Evolutionary conservation across 495 filamentous ascomycete genomes (phyloP), one percentile per base, ranked within the genome.

Genomic region (Monascus purpureus): DNA sequence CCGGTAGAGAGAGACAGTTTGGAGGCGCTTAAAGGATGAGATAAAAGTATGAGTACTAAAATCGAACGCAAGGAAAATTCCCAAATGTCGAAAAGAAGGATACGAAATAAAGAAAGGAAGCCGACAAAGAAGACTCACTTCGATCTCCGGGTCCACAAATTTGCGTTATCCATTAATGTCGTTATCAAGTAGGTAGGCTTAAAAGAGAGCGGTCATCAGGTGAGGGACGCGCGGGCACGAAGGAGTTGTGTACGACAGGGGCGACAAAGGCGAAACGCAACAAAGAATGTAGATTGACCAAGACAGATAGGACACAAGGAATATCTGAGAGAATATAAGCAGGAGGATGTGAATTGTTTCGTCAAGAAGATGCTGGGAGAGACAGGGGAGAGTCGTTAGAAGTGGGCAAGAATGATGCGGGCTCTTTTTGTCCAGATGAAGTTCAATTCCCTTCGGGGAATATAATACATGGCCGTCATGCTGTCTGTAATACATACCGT

Each of bases 1-100:
- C 78, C 64, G 46, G 82, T 86, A 42, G 85, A 82, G 27, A 95
- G 67, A 34, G 82, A 90, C 61, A 94, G 77, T 65, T 92, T 97
- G 69, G 73, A 82, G 53, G 73, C 68, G 68, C 79, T 87, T 50
- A 27, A 36, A 29, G 20, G 27, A 13, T n/a, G n/a, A 20, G 28
- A 31, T 29, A 34, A 33, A 2, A 9, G 35, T 29, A 32, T 49
- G 31, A 30, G 28, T 30, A n/a, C n/a, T n/a, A n/a, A n/a, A n/a
- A n/a, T n/a, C n/a, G n/a, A n/a, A n/a, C n/a, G n/a, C n/a, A n/a
- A n/a, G n/a, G n/a, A n/a, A n/a, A n/a, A n/a, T n/a, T n/a, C n/a
- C n/a, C n/a, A n/a, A n/a, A n/a, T 5, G n/a, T 27, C 25, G 5
- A 27, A n/a, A 3, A 25, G n/a, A 25, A 25, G 25, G 27, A 25